Evolutionary conservation across 306 rosid genomes (phyloP).

Genomic region (Quercus glauca): DNA sequence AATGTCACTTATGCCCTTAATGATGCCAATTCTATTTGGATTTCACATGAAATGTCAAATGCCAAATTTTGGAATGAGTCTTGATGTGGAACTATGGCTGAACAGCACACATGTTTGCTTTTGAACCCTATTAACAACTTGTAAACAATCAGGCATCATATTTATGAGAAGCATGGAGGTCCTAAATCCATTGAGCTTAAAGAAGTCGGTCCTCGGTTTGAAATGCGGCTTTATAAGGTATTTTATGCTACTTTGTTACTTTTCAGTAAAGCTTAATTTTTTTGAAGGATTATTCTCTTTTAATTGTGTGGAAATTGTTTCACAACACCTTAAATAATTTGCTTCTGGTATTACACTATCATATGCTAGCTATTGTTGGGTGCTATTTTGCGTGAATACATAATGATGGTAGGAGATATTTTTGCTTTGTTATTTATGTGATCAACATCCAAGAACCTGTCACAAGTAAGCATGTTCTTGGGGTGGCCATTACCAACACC

Average conservation of each 20-base stretch:
- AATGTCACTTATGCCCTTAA: no score
- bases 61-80: background rate
- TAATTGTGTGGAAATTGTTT: background rate
- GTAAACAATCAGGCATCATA: constrained; percentile 64
- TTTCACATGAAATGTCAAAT: background rate
- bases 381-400: background rate
- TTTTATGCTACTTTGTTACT: constrained; percentile 18
- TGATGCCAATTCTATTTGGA: background rate
- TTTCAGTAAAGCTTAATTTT: constrained; percentile 2
- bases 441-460: background rate
- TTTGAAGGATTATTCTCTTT: constrained; percentile 7
- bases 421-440: background rate
- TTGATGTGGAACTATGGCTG: background rate
- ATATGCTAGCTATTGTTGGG: background rate
- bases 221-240: constrained; percentile 74
- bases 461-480: no score
- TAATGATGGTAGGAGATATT: background rate
- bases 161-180: constrained; percentile 75
- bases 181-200: constrained; percentile 78
- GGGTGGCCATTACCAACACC: no score
- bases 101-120: background rate
- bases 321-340: no score
- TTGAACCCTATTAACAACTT: constrained; percentile 9
- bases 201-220: constrained; percentile 96
- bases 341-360: background rate